These are phyloP conservation scores for Rutstroemia sp. DNA, from an alignment of 2,329 filamentous ascomycete genomes.

Conservation along the genomic window DNA sequence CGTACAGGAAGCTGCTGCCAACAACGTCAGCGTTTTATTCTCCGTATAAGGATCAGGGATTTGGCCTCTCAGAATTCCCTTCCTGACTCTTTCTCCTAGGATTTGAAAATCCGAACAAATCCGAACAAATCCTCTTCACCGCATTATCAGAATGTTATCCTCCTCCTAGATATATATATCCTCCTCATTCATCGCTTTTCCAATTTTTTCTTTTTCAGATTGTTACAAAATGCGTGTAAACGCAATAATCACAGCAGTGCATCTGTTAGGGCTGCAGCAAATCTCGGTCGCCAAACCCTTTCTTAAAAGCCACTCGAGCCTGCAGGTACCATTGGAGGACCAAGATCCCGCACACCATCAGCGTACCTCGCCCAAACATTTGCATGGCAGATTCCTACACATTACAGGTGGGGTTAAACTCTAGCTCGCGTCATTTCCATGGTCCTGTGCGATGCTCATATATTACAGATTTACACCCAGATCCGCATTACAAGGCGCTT, in stretches of 20 bases:
- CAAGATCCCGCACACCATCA: conserved; percentile 15
- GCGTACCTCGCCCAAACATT: conserved; percentile 29
- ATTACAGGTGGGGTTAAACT: conserved; percentile 61
- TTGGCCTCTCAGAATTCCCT: background rate
- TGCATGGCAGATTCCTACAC: conserved; percentile 75
- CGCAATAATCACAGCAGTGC: conserved; percentile 18
- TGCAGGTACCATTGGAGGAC: conserved; percentile 26
- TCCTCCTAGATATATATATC: background rate
- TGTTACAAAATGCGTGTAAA: conserved; percentile 17
- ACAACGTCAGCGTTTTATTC: no score
- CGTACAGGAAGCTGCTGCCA: no score
- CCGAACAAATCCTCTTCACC: no score
- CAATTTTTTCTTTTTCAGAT: background rate
- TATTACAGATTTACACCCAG: conserved; percentile 76
- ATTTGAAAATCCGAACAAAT: background rate
- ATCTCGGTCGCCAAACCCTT: conserved; percentile 20
- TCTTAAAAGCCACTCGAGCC: conserved; percentile 12
- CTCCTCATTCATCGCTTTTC: background rate
- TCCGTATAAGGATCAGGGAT: background rate
- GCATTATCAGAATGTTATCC: conserved; percentile 2
- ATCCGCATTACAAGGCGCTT: conserved; percentile 76
- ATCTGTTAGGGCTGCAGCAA: conserved; percentile 15
- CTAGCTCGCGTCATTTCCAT: background rate
- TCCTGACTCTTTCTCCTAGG: background rate
- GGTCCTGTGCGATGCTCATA: conserved; percentile 17